phyloP scores from a whole-genome alignment of 2,329 filamentous ascomycete species.

The Penicillium sp. region DNA sequence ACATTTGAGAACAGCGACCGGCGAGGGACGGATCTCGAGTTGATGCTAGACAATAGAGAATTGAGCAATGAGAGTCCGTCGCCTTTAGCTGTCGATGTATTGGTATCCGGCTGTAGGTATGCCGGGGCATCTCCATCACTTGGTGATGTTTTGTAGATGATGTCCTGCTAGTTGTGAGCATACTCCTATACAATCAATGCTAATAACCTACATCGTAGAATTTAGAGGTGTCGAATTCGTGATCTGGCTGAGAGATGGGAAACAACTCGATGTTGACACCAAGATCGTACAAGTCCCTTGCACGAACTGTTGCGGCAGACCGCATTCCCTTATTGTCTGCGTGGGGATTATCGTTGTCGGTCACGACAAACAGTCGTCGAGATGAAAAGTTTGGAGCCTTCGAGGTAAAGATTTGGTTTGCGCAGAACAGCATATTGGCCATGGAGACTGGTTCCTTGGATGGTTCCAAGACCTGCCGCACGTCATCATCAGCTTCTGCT shows the following conservation, averaged over 20 bases:
- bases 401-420: conserved; percentile 94
- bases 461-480: conserved; percentile 67
- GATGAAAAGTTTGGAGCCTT: conserved; percentile 94
- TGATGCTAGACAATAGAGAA: conserved; percentile 81
- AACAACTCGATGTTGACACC: conserved; percentile 92
- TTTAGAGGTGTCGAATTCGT: conserved; percentile 74
- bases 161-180: conserved; percentile 60
- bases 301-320: conserved; percentile 77
- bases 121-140: conserved; percentile 67
- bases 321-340: conserved; percentile 68
- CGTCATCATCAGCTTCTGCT: conserved; percentile 74
- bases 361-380: conserved; percentile 89
- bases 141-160: conserved; percentile 77
- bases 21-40: conserved; percentile 83
- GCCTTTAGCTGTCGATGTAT: conserved; percentile 63
- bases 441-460: conserved; percentile 71
- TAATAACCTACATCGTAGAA: conserved; percentile 79
- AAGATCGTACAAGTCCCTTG: conserved; percentile 92
- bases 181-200: not conserved
- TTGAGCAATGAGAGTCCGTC: conserved; percentile 77
- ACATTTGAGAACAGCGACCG: conserved; percentile 82
- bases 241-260: conserved; percentile 71
- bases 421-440: conserved; percentile 88
- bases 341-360: conserved; percentile 88
- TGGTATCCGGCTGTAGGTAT: conserved; percentile 51